Base-by-base conservation (phyloP, 345 rosid genomes). In the Eucalyptus sp. region DNA sequence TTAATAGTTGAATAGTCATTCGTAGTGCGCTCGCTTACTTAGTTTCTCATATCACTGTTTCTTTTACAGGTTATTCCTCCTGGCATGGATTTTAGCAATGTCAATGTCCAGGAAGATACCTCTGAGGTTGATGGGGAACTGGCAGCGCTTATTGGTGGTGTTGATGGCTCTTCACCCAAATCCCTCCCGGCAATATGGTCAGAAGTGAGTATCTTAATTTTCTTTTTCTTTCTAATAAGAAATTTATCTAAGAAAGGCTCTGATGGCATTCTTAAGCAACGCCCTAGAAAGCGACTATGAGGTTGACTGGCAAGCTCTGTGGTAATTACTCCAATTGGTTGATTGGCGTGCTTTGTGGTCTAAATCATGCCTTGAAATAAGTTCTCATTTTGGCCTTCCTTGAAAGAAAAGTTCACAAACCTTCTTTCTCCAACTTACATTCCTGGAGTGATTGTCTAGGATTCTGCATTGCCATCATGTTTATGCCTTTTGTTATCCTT, bases 41-140 rank as follows among this genome's bases (percentile, higher is more conserved):
- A 31, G 46, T n/a, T 86, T 51, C 50, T 24, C 48, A 37, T 22
- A 27, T 52, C 27, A 41, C 58, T 17, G 31, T 54, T 86, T 87
- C 49, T 86, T 80, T 88, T 80, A n/a, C 90, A 97, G 99, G 99
- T 98, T 76, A 96, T 98, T 93, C 97, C 99, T 76, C 99, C 99
- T 86, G 99, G 99, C 87, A 96, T 98, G 99, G 99, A 98, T 94
- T 96, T 97, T 91, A 96, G 99, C 91, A 96, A 92, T 87, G 99
- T 96, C 87, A 96, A 91, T 91, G 94, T 91, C 93, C 99, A 98
- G 93, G 99, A 98, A 94, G 98, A 98, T 87, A 90, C 91, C 88
- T 92, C 95, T 46, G 99, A 98, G 64, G 91, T 90, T 87, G 99
- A 98, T 37, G 98, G 97, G 54, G 99, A 97, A 52, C 91, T 96